A percentile compares a stretch with the other conserved stretches of the same genome.
Evolutionary conservation across 441 rosid species (phyloP).

Genomic region (Erodium trifolium): DNA sequence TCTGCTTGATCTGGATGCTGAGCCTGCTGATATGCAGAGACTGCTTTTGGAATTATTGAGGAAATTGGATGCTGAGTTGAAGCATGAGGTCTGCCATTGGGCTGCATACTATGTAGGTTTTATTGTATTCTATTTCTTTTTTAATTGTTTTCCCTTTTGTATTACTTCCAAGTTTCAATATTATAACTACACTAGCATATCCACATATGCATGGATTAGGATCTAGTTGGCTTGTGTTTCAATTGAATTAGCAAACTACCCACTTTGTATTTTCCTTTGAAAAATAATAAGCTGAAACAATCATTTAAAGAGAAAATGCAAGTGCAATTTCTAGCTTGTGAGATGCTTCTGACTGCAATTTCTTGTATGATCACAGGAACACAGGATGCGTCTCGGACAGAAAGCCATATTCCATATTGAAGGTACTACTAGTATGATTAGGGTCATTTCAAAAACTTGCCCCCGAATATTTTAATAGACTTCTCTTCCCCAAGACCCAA

Average conservation of each 20-base stretch:
- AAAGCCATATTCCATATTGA: constrained; percentile 94
- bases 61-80: constrained; percentile 80
- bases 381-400: constrained; percentile 80
- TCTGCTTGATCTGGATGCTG: constrained; percentile 4
- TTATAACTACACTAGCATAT: background rate
- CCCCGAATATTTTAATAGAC: background rate
- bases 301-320: background rate
- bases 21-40: constrained; percentile 36
- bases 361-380: constrained; percentile 46
- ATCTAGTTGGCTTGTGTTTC: no score
- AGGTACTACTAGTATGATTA: constrained; percentile 38
- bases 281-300: background rate
- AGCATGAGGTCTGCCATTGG: constrained; percentile 93
- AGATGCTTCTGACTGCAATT: background rate
- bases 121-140: background rate
- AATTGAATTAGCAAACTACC: background rate
- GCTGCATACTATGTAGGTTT: constrained; percentile 85
- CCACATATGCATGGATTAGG: background rate
- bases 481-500: background rate
- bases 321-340: background rate
- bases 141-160: background rate
- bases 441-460: background rate
- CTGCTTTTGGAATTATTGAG: constrained; percentile 67
- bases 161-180: background rate
- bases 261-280: background rate